Evolutionary conservation across 352 stramenopile species (phyloP).

Genomic region (Globisporangium echinulatum): DNA sequence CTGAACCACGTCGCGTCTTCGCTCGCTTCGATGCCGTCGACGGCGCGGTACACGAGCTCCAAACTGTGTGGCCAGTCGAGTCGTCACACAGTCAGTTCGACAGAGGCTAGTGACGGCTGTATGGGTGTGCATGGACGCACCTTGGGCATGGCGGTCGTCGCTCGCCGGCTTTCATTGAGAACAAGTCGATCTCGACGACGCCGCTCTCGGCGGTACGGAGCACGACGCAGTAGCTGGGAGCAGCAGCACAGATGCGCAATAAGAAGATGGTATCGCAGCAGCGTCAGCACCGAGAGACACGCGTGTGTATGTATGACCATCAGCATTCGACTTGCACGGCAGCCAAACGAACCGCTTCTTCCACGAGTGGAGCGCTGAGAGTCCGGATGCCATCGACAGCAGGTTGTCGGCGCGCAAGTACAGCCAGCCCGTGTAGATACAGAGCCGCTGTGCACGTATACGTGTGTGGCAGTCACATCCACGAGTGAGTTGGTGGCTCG

Average conservation of each 20-base stretch:
- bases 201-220: slow-evolving; percentile 43
- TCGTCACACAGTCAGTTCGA: neutral
- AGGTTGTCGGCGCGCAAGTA: slow-evolving; percentile 79
- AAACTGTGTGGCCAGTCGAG: slow-evolving; percentile 7
- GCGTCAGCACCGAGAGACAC: neutral
- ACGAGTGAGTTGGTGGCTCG: too few relatives aligned
- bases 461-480: neutral
- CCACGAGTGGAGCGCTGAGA: slow-evolving; percentile 77
- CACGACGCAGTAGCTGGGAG: slow-evolving; percentile 64
- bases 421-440: slow-evolving; percentile 75
- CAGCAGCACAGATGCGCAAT: neutral
- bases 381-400: slow-evolving; percentile 62
- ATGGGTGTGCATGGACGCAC: slow-evolving; percentile 14
- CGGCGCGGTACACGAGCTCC: slow-evolving; percentile 59
- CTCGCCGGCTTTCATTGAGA: slow-evolving; percentile 70
- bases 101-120: too few relatives aligned
- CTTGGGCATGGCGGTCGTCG: slow-evolving; percentile 54
- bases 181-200: slow-evolving; percentile 78
- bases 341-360: slow-evolving; percentile 48
- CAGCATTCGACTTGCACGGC: neutral
- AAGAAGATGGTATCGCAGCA: neutral
- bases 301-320: neutral
- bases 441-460: slow-evolving; percentile 48
- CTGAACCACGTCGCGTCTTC: slow-evolving; percentile 60
- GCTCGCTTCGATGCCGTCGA: slow-evolving; percentile 52